Evolutionary conservation across 306 rosid species (phyloP), one percentile per base, ranked within the genome.

Genomic region (Mimosa pudica): DNA sequence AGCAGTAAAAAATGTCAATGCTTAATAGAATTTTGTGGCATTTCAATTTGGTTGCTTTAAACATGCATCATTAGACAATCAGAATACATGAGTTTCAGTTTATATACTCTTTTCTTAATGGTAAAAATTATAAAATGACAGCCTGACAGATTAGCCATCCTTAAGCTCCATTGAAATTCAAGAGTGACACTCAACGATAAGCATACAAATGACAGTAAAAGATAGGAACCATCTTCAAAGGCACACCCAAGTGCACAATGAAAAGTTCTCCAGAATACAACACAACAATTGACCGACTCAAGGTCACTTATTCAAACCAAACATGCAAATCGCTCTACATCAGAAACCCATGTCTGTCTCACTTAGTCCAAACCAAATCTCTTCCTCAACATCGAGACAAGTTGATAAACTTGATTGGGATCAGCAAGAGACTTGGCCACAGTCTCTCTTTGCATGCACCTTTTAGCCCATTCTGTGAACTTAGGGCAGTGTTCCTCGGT

Each of bases 231-330:
- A 8, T 7, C 11, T 57, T 8, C 62, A 57, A 57, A 57, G 32
- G 32, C 62, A 57, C 62, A 57, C 62, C 11, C 11, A 57, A 57
- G 62, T 57, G 32, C 18, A 30, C 61, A 54, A 16, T 54, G 61
- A 49, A 13, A 49, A 49, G 55, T 49, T 3, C 55, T 48, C 16
- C 52, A 2, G 10, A 48, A 48, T 48, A 48, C 52, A 48, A 1
- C 17, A 49, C n/a, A 49, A 49, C n/a, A 49, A 49, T 16, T 4
- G 55, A 49, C 55, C 55, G 14, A 49, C n/a, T 13, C 55, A 61
- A 61, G 38, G 66, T 32, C 66, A 10, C 66, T 61, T 61, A 61
- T 30, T 61, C 66, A 61, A 61, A 61, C 66, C 13, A 30, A 61
- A 30, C 66, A 20, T 24, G 35, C 64, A 8, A 60, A 60, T 60